Conservation (phyloP, 768 basidiomycete species). For the Boletus subparvulus region DNA sequence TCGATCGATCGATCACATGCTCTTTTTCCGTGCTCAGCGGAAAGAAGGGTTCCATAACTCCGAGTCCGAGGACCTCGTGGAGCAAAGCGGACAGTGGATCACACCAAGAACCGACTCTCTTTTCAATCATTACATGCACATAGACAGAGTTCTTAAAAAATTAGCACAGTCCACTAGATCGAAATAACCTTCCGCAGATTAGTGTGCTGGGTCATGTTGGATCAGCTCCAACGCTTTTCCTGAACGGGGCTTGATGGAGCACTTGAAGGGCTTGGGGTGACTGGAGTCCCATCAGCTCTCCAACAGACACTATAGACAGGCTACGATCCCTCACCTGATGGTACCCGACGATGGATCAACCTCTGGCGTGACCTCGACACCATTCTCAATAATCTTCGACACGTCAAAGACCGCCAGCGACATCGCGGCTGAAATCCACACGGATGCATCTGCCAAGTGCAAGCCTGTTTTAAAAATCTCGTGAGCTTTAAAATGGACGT, state of each 20-base stretch:
- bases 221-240: constrained; percentile 55
- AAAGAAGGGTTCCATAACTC: neutral
- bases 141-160: neutral
- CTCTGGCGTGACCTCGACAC: constrained; percentile 50
- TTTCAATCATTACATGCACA: no score
- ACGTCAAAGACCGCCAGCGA: constrained; percentile 52
- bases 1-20: constrained; percentile 5
- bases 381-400: constrained; percentile 44
- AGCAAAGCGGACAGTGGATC: neutral
- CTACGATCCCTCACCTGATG: constrained; percentile 47
- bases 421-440: constrained; percentile 44
- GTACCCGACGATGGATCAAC: constrained; percentile 60
- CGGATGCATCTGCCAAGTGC: constrained; percentile 51
- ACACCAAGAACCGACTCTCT: neutral
- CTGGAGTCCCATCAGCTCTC: constrained; percentile 26
- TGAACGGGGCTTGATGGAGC: constrained; percentile 59
- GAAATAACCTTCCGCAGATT: neutral
- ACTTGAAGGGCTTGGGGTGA: constrained; percentile 64
- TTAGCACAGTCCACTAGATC: neutral
- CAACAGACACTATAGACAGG: neutral
- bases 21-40: constrained; percentile 1
- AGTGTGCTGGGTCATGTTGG: constrained; percentile 41
- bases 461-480: constrained; percentile 35
- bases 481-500: constrained; percentile 23
- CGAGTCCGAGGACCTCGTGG: neutral